Evolutionary conservation across 805 yeast species (phyloP).

Genomic region (Candida silvatica): DNA sequence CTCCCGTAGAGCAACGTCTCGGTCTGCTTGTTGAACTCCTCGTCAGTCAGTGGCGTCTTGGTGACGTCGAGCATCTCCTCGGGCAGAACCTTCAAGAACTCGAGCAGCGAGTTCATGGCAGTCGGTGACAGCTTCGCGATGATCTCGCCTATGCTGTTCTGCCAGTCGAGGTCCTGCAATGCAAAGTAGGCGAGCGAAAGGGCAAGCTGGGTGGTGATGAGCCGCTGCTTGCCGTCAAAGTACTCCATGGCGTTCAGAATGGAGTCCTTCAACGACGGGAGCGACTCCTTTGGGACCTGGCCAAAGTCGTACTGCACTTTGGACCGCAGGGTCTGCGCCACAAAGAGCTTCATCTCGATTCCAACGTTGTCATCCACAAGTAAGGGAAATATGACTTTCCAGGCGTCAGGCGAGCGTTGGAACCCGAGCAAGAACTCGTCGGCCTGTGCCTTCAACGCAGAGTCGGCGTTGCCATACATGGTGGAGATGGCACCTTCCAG

Average conservation of each 20-base stretch:
- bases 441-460: conserved; percentile 34
- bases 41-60: conserved; percentile 71
- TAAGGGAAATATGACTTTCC: conserved; percentile 60
- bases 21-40: conserved; percentile 63
- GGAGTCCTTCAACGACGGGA: conserved; percentile 57
- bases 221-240: conserved; percentile 34
- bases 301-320: conserved; percentile 77
- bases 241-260: conserved; percentile 47
- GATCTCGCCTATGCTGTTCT: conserved; percentile 59
- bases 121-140: conserved; percentile 38
- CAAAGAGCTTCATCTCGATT: conserved; percentile 65
- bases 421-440: conserved; percentile 61
- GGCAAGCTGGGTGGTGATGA: conserved; percentile 76
- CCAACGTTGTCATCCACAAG: conserved; percentile 27
- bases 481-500: conserved; percentile 37
- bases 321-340: conserved; percentile 85
- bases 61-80: conserved; percentile 81
- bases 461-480: conserved; percentile 28
- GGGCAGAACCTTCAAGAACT: conserved; percentile 80
- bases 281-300: conserved; percentile 60
- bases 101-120: conserved; percentile 46
- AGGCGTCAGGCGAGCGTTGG: conserved; percentile 76
- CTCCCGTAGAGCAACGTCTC: conserved; percentile 54
- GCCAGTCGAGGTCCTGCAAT: conserved; percentile 71
- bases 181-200: conserved; percentile 77